Evolutionary conservation across 306 rosid species (phyloP), one percentile per base, ranked within the genome.

Genomic region (Acacia melanoxylon): DNA sequence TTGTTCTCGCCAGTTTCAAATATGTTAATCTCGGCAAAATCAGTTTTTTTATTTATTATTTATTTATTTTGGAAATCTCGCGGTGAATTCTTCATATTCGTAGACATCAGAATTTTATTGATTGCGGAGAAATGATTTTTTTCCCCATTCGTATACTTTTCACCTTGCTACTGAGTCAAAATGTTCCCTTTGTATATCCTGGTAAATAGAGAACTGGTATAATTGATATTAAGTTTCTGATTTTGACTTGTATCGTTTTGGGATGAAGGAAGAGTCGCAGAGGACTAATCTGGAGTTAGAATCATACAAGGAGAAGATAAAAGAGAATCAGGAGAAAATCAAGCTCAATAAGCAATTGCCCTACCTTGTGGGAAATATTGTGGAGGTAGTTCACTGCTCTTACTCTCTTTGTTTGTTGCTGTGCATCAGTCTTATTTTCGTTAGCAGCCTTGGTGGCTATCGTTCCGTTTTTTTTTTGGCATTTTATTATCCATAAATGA

Each of bases 281-380:
- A 92, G 98, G 81, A 86, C 92, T 14, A 95, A 95, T 82, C 84
- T 92, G 80, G 99, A 95, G 72, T 82, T 88, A 81, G 97, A 93
- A 83, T 95, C 97, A 10, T 91, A 25, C 80, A 95, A 93, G 81
- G 97, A 93, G 33, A 95, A 95, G 84, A 92, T 95, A 40, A 95
- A 92, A 78, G 99, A 93, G 86, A 93, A 95, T 81, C 99, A 93
- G 80, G 99, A 95, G 83, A 95, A 95, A 81, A 95, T 95, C 85
- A 95, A 95, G 89, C 99, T 92, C 33, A 93, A 95, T 66, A 95
- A 95, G 87, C 98, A 95, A 88, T 78, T 95, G 78, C 99, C 99
- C 16, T 93, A 92, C 88, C 94, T 93, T 78, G 99, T 95, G 12
- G 98, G 97, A 40, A 95, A 95, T 85, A 95, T 95, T 49, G 99